Base-by-base conservation (phyloP, 805 yeast species). In the Lipomyces spencermartinsiae region DNA sequence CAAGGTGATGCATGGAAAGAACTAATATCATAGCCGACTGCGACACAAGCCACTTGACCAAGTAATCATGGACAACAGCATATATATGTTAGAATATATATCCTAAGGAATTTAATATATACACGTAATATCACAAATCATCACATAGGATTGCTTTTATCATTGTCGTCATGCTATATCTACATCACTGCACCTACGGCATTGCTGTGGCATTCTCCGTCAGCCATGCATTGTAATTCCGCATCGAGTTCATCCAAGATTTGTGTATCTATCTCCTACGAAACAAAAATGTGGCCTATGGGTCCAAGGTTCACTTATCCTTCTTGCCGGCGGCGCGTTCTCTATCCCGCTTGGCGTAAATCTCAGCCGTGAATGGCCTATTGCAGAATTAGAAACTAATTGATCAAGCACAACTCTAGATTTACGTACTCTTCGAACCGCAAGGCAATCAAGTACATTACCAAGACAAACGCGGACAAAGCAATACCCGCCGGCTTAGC, bases 401-500 rank as follows among this genome's bases (percentile, higher is more conserved):
- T 49, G 14, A 19, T 33, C 51, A 34, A 8, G 10, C 14, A 10
- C 29, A 10, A 22, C 31, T n/a, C 1, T 37, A 34, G 1, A 34
- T 12, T 6, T 9, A 75, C 80, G 43, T 72, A 77, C 81, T 94
- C 99, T 80, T 95, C 99, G 74, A 94, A 92, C 64, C 84, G 78
- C 76, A 93, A 85, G 1, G 97, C 99, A 73, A 94, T 81, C 64
- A 83, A 81, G 81, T 95, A 95, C 93, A 94, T 90, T 57, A 88
- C 78, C 75, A 86, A 87, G 6, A 95, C 99, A 71, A 91, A 80
- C 1, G 82, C 82, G 57, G 96, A 82, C 35, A 93, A 86, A 59
- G 87, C 80, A 60, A 95, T 75, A 33, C 99, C 99, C 0, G 97
- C 90, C 39, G 98, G 96, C 78, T 93, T 93, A 37, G 89, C 98